A percentile compares a stretch with the other conserved stretches of the same genome.
These are phyloP conservation scores for Fremontodendron californicum DNA, from an alignment of 345 rosid genomes.

Conservation along the genomic window DNA sequence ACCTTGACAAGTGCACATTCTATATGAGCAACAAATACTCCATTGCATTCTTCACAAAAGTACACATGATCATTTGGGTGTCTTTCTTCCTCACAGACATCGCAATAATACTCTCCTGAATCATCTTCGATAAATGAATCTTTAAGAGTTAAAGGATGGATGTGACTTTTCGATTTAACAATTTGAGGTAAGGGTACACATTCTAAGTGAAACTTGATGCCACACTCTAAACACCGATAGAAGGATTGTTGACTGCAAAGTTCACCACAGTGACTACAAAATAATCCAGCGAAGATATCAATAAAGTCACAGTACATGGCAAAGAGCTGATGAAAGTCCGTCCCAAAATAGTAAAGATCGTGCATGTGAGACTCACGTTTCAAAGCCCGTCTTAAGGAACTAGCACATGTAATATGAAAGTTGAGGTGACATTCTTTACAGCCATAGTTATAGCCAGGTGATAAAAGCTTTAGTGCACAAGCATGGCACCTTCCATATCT, in stretches of 20 bases:
- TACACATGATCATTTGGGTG: not conserved
- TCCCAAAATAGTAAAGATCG: constrained; percentile 1
- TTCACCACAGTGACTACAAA: not conserved
- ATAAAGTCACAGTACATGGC: not conserved
- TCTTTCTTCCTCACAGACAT: not conserved
- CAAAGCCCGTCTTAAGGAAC: not conserved
- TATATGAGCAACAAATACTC: not conserved
- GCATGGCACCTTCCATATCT: not conserved
- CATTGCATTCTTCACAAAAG: not conserved
- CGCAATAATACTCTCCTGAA: not conserved
- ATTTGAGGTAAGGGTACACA: not conserved
- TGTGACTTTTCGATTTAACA: not conserved
- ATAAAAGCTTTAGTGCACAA: not conserved
- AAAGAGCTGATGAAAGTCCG: not conserved
- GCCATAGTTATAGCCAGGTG: not conserved
- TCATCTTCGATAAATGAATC: not conserved
- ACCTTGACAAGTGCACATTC: not conserved
- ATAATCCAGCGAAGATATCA: not conserved
- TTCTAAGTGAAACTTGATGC: constrained; percentile 4
- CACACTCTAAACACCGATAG: not conserved
- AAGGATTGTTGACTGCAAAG: not conserved
- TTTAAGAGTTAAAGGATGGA: not conserved
- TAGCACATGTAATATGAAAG: constrained; percentile 3
- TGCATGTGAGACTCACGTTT: constrained; percentile 4
- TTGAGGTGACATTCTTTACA: not conserved